Conservation (phyloP, 768 basidiomycete genomes). For the Paxillus involutus region DNA sequence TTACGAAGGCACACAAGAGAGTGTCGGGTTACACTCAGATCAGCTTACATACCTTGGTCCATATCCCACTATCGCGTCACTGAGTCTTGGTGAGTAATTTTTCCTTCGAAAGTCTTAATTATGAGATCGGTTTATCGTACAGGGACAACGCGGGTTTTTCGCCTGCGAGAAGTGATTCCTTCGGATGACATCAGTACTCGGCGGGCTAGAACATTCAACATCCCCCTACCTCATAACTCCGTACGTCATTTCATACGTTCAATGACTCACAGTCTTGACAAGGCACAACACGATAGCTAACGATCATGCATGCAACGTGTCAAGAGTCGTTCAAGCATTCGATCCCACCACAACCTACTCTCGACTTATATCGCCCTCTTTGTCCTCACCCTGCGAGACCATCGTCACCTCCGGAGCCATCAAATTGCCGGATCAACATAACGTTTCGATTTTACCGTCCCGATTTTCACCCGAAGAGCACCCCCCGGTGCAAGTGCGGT, state of each 20-base stretch:
- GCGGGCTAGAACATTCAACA: constrained; percentile 70
- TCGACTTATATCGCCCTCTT: constrained; percentile 72
- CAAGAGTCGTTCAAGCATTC: constrained; percentile 84
- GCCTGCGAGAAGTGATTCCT: constrained; percentile 76
- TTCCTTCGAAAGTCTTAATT: background rate
- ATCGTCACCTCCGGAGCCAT: constrained; percentile 37
- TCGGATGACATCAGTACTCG: constrained; percentile 55
- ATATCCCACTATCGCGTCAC: constrained; percentile 81
- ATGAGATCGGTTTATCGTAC: background rate
- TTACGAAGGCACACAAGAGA: constrained; percentile 79
- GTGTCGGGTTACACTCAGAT: constrained; percentile 82
- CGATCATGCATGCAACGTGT: constrained; percentile 85
- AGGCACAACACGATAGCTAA: constrained; percentile 44
- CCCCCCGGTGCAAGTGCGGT: constrained; percentile 72
- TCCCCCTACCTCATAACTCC: constrained; percentile 77
- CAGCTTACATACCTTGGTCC: constrained; percentile 81
- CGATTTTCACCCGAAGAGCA: constrained; percentile 66
- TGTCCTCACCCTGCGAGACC: constrained; percentile 36
- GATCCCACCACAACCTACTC: constrained; percentile 65
- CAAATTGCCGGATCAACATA: constrained; percentile 77
- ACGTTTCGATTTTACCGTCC: constrained; percentile 87
- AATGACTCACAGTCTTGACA: background rate
- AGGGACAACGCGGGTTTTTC: constrained; percentile 73
- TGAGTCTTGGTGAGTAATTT: constrained; percentile 63
- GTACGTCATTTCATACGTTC: constrained; percentile 38